These are phyloP conservation scores for Ceriops tagal DNA, from an alignment of 345 rosid genomes.

Conservation along the genomic window DNA sequence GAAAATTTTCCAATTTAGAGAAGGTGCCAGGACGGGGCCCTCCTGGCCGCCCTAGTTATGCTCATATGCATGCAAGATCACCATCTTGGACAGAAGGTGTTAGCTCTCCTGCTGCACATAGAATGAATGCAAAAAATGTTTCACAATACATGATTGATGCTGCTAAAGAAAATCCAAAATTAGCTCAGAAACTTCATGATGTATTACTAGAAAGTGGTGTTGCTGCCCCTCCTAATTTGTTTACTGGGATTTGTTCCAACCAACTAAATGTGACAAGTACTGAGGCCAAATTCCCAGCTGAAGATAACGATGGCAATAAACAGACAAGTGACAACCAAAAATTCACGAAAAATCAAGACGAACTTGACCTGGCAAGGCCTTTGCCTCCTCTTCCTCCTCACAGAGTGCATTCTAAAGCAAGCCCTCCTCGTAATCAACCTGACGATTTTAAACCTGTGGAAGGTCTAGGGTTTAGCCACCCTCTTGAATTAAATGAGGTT, in stretches of 20 bases:
- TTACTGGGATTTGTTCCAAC: slow-evolving; percentile 58
- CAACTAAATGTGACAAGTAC: slow-evolving; percentile 39
- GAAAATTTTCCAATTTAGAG: slow-evolving; percentile 28
- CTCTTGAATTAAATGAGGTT: slow-evolving; percentile 32
- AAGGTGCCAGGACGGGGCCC: slow-evolving; percentile 31
- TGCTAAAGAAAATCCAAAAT: slow-evolving; percentile 87
- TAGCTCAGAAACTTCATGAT: slow-evolving; percentile 89
- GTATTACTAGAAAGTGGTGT: slow-evolving; percentile 95
- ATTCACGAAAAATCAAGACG: slow-evolving; percentile 37
- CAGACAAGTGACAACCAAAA: slow-evolving; percentile 31
- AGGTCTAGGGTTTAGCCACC: slow-evolving; percentile 31
- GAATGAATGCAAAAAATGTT: slow-evolving; percentile 93
- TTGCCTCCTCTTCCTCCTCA: slow-evolving; percentile 70
- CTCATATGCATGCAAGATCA: slow-evolving; percentile 61
- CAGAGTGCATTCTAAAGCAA: slow-evolving; percentile 35
- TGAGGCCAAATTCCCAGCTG: slow-evolving; percentile 41
- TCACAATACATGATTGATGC: slow-evolving; percentile 93
- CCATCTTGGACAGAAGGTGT: slow-evolving; percentile 99
- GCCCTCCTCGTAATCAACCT: slow-evolving; percentile 22
- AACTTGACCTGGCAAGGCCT: slow-evolving; percentile 38
- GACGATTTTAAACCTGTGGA: slow-evolving; percentile 44
- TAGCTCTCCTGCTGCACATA: slow-evolving; percentile 72
- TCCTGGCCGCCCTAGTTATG: slow-evolving; percentile 45
- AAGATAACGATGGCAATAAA: slow-evolving; percentile 36
- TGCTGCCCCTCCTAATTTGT: slow-evolving; percentile 77